Percentiles rank a stretch among this genome's conserved stretches.
Evolutionary conservation across 371 early-diverging fungal species (phyloP).

Genomic region (Apophysomyces trapeziformis): DNA sequence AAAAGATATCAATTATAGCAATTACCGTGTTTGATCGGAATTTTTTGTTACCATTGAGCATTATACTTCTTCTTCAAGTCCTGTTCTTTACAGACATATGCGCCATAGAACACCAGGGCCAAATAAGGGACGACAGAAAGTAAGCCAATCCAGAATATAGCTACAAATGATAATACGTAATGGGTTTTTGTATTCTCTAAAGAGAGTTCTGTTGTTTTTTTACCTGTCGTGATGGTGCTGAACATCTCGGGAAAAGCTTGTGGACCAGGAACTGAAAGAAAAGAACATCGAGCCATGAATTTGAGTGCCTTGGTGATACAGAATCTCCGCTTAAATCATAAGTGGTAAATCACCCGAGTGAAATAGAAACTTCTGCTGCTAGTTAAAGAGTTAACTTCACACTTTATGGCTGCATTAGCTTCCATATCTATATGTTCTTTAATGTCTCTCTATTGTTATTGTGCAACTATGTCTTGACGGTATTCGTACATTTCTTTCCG

Average conservation of each 20-base stretch:
- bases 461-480: no score
- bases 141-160: constrained; percentile 53
- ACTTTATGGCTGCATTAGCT: no score
- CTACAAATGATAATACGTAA: constrained; percentile 14
- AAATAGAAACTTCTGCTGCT: no score
- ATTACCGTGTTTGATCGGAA: background rate
- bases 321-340: background rate
- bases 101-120: constrained; percentile 48
- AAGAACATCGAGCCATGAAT: background rate
- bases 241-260: constrained; percentile 5
- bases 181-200: background rate
- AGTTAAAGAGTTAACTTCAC: no score
- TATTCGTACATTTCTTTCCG: no score
- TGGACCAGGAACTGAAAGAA: background rate
- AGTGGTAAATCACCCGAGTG: no score
- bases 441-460: no score
- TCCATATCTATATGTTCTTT: no score
- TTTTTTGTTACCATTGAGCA: constrained; percentile 56
- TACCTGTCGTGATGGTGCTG: constrained; percentile 6
- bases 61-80: constrained; percentile 63
- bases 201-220: background rate
- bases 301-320: background rate
- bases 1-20: background rate
- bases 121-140: constrained; percentile 52
- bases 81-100: constrained; percentile 58